Evolutionary conservation across 2,329 filamentous ascomycete species (phyloP).

Genomic region (Venturia asperata): DNA sequence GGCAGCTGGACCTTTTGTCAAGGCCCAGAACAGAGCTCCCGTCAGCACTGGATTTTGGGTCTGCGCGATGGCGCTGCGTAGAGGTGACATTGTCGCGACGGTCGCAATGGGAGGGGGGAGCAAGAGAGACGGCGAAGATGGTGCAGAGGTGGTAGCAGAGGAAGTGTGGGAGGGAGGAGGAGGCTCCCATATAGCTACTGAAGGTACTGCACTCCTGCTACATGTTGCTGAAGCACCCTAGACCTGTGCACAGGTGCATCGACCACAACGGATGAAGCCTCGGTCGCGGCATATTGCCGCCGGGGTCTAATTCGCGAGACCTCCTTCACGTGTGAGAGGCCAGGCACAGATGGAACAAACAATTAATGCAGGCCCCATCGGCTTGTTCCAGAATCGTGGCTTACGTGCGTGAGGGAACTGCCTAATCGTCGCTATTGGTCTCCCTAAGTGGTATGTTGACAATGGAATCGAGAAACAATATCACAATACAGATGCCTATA

Average conservation of each 20-base stretch:
- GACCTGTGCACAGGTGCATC: not conserved
- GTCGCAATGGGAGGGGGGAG: not conserved
- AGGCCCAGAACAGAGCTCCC: conserved; percentile 26
- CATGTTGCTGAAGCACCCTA: not conserved
- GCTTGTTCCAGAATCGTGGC: not conserved
- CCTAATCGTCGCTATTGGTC: too few species aligned
- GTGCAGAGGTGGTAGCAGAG: not conserved
- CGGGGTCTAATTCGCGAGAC: not conserved
- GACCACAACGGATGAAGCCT: not conserved
- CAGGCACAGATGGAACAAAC: too few species aligned
- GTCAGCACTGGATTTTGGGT: conserved; percentile 26
- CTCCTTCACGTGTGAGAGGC: not conserved
- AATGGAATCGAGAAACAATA: too few species aligned
- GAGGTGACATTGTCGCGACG: conserved; percentile 5
- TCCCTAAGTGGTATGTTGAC: too few species aligned
- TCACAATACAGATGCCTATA: too few species aligned
- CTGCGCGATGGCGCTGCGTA: conserved; percentile 9
- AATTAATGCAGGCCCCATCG: not conserved
- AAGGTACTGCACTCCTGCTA: not conserved
- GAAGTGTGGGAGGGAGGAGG: too few species aligned
- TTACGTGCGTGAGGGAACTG: not conserved
- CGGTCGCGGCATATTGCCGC: not conserved
- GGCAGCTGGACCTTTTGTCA: conserved; percentile 28
- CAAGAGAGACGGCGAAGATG: not conserved
- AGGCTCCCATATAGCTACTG: not conserved